Conservation (phyloP, 2,329 filamentous ascomycete genomes). For the Zymoseptoria tritici region DNA sequence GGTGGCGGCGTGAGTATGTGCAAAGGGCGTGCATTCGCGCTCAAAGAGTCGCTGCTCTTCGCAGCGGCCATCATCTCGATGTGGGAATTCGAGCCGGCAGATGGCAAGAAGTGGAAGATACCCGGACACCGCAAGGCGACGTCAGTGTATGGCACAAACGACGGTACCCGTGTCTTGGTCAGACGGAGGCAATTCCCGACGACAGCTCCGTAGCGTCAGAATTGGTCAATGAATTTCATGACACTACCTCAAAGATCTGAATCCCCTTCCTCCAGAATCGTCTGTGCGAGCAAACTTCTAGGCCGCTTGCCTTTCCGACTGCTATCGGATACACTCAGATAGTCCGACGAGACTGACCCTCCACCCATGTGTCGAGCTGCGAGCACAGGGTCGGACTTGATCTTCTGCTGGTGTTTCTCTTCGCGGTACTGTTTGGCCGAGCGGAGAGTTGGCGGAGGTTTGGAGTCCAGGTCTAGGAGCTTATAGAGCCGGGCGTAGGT, state of each 20-base stretch:
- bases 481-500: conserved; percentile 41
- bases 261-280: conserved; percentile 66
- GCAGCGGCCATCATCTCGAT: conserved; percentile 46
- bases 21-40: conserved; percentile 45
- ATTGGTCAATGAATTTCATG: not conserved
- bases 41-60: conserved; percentile 44
- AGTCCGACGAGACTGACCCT: conserved; percentile 12
- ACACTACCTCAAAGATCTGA: conserved; percentile 35
- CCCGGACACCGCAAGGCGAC: conserved; percentile 44
- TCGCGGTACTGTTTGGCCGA: conserved; percentile 29
- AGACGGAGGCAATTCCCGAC: conserved; percentile 21
- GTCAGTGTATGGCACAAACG: conserved; percentile 44
- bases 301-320: conserved; percentile 34
- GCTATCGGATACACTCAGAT: conserved; percentile 23
- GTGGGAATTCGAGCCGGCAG: conserved; percentile 49
- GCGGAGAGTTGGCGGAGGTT: conserved; percentile 13
- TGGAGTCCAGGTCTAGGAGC: conserved; percentile 18
- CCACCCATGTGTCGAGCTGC: conserved; percentile 11
- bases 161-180: conserved; percentile 49
- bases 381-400: conserved; percentile 6
- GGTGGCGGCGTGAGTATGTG: conserved; percentile 43
- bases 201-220: not conserved
- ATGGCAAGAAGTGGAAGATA: conserved; percentile 42
- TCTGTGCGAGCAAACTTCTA: conserved; percentile 53
- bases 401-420: conserved; percentile 21